Base-by-base conservation (phyloP, 1,284 basidiomycete species). In the Irpex sp. region DNA sequence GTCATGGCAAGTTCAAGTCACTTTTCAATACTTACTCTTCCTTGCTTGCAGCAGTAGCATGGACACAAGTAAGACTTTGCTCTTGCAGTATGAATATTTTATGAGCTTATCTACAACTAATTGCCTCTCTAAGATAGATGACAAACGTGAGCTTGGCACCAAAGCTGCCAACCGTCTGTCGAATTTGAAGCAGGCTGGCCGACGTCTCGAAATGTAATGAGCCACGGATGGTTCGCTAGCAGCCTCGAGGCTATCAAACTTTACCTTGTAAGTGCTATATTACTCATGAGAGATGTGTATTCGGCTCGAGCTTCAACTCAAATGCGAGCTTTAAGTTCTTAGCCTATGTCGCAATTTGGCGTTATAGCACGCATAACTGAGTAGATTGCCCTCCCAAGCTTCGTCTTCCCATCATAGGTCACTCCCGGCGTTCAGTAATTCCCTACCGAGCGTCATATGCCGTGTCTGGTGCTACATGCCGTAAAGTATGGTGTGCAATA, bases 301-400 rank as follows among this genome's bases (percentile, higher is more conserved):
- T 51, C 49, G 49, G 49, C 49, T 51, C 49, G 49, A 51, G 49
- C 18, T 19, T 51, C 18, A 19, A 16, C 18, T 2, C 23, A 51
- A 51, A 19, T 19, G 18, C 23, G 19, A 19, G 19, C 49, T 12
- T 7, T 51, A 19, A 12, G 18, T 51, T 28, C 33, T 36, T 21
- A 35, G 52, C 42, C 21, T 23, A 58, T 58, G 57, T 58, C 57
- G 57, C 57, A 58, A 58, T 58, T 19, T 58, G 47, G 57, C 57
- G 57, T 39, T 58, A 19, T 47, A 18, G 21, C 28, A 23, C 28
- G 21, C 57, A 49, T 35, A 14, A 7, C 45, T 54, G 28, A 54
- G n/a, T 18, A 12, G 28, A 18, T 58, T 36, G 39, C 57, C 19
- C 18, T 28, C 47, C n/a, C 18, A 9, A 37, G 42, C 21, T 18